Conservation (phyloP, 2,329 filamentous ascomycete species). For the Epichloe baconii region DNA sequence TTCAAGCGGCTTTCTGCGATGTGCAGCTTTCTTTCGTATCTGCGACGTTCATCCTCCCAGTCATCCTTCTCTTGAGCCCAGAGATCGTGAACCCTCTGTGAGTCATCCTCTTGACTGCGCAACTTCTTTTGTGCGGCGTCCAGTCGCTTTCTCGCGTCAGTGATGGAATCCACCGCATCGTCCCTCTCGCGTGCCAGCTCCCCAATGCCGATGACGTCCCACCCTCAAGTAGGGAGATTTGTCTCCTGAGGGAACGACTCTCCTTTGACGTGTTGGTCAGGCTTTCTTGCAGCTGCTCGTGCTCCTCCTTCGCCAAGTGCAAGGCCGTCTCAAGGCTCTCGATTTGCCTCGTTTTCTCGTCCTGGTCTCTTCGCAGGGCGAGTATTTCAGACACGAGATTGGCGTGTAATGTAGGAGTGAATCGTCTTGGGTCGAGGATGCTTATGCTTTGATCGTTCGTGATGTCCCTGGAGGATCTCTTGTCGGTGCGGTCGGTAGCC, state of each 20-base stretch:
- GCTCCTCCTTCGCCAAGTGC: slow-evolving; percentile 58
- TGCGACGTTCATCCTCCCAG: slow-evolving; percentile 76
- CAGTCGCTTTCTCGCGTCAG: slow-evolving; percentile 64
- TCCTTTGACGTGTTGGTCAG: slow-evolving; percentile 59
- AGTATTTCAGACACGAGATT: slow-evolving; percentile 92
- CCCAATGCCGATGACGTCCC: slow-evolving; percentile 72
- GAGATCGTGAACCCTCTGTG: slow-evolving; percentile 60
- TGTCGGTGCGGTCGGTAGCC: slow-evolving; percentile 26
- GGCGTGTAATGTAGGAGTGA: slow-evolving; percentile 89
- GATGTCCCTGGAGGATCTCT: slow-evolving; percentile 44
- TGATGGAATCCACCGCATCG: slow-evolving; percentile 57
- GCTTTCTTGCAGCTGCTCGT: slow-evolving; percentile 53
- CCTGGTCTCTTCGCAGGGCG: slow-evolving; percentile 72
- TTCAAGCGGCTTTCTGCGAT: slow-evolving; percentile 82
- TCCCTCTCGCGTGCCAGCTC: slow-evolving; percentile 80
- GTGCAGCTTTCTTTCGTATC: slow-evolving; percentile 72
- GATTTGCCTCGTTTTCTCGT: slow-evolving; percentile 77
- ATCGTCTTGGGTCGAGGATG: slow-evolving; percentile 76
- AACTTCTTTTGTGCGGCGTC: slow-evolving; percentile 67
- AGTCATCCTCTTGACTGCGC: slow-evolving; percentile 70
- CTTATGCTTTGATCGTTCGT: slow-evolving; percentile 54
- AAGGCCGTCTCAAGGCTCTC: slow-evolving; percentile 70
- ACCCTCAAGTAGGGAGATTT: slow-evolving; percentile 75
- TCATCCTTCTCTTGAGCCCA: slow-evolving; percentile 75
- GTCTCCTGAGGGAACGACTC: slow-evolving; percentile 65